Base-by-base conservation (phyloP, 2,329 filamentous ascomycete species). In the Gremmenia infestans region DNA sequence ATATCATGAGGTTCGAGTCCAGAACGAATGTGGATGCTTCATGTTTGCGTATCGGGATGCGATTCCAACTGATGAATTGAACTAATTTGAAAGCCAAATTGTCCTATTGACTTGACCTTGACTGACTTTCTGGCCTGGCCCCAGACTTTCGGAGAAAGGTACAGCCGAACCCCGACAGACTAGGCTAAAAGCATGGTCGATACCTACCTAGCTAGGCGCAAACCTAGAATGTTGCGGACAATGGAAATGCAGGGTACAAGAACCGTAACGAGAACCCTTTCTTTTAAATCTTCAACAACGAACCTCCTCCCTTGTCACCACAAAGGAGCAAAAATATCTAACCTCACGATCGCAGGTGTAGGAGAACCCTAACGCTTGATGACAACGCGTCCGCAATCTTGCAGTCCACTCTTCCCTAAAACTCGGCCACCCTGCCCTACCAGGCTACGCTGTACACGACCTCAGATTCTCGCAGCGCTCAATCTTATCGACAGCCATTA, bases 401-500 rank as follows among this genome's bases (percentile, higher is more conserved):
- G 15, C 14, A 12, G 7, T 22, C 15, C 22, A 48, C 23, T 15
- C 15, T 23, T 6, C 11, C 9, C 28, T 11, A 47, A 46, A 23
- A 28, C 15, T 46, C 23, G 25, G 32, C 40, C 45, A 22, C 45
- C 25, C 36, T 17, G 47, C 28, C 28, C 39, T 36, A 4, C 15
- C 48, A 45, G 40, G 28, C 37, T 47, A 48, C 36, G 28, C 53
- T 48, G 48, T 35, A 23, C 6, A 42, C 35, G 37, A 42, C 25
- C 49, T 51, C 14, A 6, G 23, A 32, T 17, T 15, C 23, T 15
- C 45, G 23, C n/a, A 28, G 45, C 22, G 12, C 19, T 43, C 12
- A 40, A 23, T 46, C 35, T 14, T 22, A 17, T 17, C 15, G 14
- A 25, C n/a, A 14, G 37, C 45, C 25, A 64, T 50, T 9, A 70